Evolutionary conservation across 2,329 filamentous ascomycete genomes (phyloP).

Genomic region (Diaporthe ampelina): DNA sequence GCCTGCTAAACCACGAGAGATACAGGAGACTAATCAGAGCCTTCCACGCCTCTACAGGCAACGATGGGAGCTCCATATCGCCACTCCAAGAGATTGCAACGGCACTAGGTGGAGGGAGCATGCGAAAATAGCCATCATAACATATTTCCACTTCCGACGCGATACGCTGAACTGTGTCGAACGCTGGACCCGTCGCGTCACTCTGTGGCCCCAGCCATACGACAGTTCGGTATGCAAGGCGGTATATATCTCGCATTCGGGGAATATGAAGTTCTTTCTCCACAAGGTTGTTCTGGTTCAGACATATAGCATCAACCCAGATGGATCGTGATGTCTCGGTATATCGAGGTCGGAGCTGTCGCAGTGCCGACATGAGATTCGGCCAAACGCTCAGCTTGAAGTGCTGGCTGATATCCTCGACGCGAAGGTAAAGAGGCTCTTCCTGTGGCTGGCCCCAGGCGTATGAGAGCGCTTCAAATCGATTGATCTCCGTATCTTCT

Average conservation of each 20-base stretch:
- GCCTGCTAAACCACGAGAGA: too few relatives aligned
- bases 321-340: neutral
- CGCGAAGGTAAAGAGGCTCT: neutral
- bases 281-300: neutral
- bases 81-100: fast-evolving
- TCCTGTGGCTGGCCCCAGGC: neutral
- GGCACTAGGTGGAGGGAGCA: too few relatives aligned
- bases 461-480: neutral
- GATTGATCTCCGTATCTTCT: neutral
- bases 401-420: neutral
- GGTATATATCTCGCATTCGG: neutral
- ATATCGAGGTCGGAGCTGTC: neutral
- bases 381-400: neutral
- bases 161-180: neutral
- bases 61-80: too few relatives aligned
- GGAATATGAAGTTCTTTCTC: neutral
- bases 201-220: neutral
- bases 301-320: neutral
- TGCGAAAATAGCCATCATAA: too few relatives aligned
- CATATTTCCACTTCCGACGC: neutral
- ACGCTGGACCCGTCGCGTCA: neutral
- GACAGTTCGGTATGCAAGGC: neutral
- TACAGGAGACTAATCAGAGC: too few relatives aligned
- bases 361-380: neutral
- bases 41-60: too few relatives aligned